phyloP scores from a whole-genome alignment of 1,139 yeast species.

The Candida glucosophila region DNA sequence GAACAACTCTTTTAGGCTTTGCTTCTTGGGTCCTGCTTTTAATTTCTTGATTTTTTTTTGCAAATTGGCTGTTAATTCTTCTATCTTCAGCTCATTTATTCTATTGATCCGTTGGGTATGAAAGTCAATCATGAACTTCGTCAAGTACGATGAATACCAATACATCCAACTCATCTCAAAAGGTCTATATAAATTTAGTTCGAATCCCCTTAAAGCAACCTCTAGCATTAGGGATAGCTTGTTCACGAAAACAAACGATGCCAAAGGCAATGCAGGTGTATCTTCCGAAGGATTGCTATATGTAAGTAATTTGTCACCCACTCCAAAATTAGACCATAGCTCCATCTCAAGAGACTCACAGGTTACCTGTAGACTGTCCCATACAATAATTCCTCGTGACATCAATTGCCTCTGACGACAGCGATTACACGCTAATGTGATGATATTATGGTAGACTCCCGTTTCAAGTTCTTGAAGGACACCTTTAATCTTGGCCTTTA shows the following conservation, averaged over 20 bases:
- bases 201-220: slow-evolving; percentile 67
- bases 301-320: slow-evolving; percentile 22
- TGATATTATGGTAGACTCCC: slow-evolving; percentile 47
- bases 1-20: slow-evolving; percentile 18
- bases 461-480: slow-evolving; percentile 31
- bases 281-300: slow-evolving; percentile 6
- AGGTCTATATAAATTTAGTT: slow-evolving; percentile 61
- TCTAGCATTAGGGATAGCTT: slow-evolving; percentile 68
- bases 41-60: slow-evolving; percentile 43
- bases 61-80: slow-evolving; percentile 21
- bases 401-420: slow-evolving; percentile 73
- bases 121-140: slow-evolving; percentile 40
- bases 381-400: slow-evolving; percentile 46
- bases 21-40: slow-evolving; percentile 35
- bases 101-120: slow-evolving; percentile 36
- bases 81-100: slow-evolving; percentile 27
- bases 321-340: slow-evolving; percentile 18
- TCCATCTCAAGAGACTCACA: slow-evolving; percentile 47
- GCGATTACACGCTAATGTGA: slow-evolving; percentile 60
- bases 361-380: slow-evolving; percentile 77
- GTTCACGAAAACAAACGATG: slow-evolving; percentile 59
- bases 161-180: slow-evolving; percentile 65
- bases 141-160: slow-evolving; percentile 56
- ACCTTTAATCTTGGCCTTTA: slow-evolving; percentile 8
- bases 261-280: slow-evolving; percentile 41